A percentile compares a stretch with the other conserved stretches of the same genome.
These are phyloP conservation scores for Camptophora hylomeconis DNA, from an alignment of 2,329 filamentous ascomycete genomes.

Conservation along the genomic window DNA sequence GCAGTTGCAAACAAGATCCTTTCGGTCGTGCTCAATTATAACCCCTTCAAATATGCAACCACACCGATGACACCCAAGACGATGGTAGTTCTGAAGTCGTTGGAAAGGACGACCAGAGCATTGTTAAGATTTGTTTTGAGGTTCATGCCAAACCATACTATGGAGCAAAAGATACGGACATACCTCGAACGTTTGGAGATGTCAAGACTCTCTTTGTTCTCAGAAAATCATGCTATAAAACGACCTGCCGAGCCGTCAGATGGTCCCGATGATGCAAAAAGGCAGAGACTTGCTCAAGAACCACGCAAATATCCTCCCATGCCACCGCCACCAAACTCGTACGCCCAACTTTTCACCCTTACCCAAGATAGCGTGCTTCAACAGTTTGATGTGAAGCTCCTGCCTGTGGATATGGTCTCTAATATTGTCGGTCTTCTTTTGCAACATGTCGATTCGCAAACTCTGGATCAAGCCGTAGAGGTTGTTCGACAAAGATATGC, in stretches of 20 bases:
- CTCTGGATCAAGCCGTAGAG: constrained; percentile 61
- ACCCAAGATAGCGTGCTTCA: constrained; percentile 62
- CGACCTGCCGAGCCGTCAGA: constrained; percentile 61
- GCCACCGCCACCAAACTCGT: constrained; percentile 60
- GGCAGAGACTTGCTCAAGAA: constrained; percentile 53
- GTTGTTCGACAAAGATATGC: constrained; percentile 26
- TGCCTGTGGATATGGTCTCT: constrained; percentile 63
- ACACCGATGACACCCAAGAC: constrained; percentile 64
- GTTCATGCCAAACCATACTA: constrained; percentile 69
- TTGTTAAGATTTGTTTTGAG: constrained; percentile 73
- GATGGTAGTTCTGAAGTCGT: constrained; percentile 76
- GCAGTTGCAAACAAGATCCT: constrained; percentile 75
- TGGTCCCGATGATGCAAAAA: constrained; percentile 63
- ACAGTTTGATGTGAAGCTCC: constrained; percentile 67
- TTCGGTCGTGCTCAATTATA: constrained; percentile 76
- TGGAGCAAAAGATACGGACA: constrained; percentile 68
- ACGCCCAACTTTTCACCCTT: constrained; percentile 76
- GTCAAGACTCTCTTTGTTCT: constrained; percentile 62
- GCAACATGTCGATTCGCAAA: constrained; percentile 53
- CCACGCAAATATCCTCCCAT: constrained; percentile 52
- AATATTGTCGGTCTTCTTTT: constrained; percentile 74
- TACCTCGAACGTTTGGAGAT: constrained; percentile 74
- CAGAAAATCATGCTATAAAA: constrained; percentile 59
- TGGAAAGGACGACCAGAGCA: constrained; percentile 84
- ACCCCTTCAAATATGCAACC: constrained; percentile 70